phyloP scores from a whole-genome alignment of 805 yeast species.

The Nakazawaea holstii region DNA sequence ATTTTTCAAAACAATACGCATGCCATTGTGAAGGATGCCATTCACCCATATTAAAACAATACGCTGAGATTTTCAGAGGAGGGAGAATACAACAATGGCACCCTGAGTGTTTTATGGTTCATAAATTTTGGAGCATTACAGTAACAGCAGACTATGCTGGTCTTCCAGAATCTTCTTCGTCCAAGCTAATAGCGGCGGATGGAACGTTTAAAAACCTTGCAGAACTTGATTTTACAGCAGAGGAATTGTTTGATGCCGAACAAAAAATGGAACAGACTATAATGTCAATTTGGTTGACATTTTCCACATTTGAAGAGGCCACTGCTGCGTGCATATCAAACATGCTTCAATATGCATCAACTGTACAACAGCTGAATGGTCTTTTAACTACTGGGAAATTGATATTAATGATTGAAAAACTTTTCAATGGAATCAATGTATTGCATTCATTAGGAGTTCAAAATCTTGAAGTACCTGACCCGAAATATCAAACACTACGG shows the following conservation, averaged over 20 bases:
- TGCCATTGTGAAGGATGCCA: constrained; percentile 91
- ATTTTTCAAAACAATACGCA: constrained; percentile 82
- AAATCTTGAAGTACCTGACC: constrained; percentile 13
- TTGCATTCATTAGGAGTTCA: constrained; percentile 25
- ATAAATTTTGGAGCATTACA: constrained; percentile 91
- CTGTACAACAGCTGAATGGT: constrained; percentile 64
- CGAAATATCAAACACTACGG: constrained; percentile 31
- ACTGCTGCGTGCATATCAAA: constrained; percentile 87
- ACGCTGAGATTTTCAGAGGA: constrained; percentile 86
- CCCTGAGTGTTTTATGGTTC: constrained; percentile 98
- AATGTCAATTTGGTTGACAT: constrained; percentile 73
- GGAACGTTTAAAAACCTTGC: constrained; percentile 10
- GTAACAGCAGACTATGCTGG: constrained; percentile 60
- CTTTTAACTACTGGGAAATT: constrained; percentile 64
- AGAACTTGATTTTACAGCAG: constrained; percentile 35
- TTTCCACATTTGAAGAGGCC: constrained; percentile 86
- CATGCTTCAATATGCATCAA: constrained; percentile 82
- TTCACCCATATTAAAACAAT: constrained; percentile 87
- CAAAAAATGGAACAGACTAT: constrained; percentile 52
- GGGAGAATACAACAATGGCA: constrained; percentile 97
- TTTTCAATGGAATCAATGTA: constrained; percentile 71
- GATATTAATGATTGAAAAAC: constrained; percentile 65
- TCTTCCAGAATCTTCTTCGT: constrained; percentile 18
- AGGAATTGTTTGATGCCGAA: constrained; percentile 53
- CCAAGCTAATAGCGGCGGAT: constrained; percentile 6